Evolutionary conservation across 257 asterid genomes (phyloP).

Genomic region (Gynochthodes officinalis): DNA sequence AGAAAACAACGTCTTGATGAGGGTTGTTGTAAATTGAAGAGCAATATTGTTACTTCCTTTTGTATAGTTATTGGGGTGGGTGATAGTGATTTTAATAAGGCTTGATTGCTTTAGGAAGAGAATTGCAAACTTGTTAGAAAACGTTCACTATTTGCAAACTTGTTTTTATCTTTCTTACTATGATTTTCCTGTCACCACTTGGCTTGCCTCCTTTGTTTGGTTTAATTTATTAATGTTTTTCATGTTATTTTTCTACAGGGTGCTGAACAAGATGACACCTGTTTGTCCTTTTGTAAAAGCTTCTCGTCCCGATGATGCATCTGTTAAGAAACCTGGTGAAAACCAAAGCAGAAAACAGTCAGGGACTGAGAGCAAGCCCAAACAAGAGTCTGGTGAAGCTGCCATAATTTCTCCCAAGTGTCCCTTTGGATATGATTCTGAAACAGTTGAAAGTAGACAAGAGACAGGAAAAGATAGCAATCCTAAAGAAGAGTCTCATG

Average conservation of each 20-base stretch:
- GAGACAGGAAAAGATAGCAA: conserved; percentile 28
- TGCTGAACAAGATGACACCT: conserved; percentile 65
- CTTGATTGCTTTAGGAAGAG: neutral
- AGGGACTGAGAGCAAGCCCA: conserved; percentile 32
- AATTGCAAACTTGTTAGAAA: no score
- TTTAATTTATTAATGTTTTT: neutral
- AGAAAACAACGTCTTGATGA: neutral
- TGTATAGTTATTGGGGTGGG: neutral
- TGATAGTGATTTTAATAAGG: neutral
- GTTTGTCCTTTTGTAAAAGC: conserved; percentile 87
- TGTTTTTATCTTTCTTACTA: neutral
- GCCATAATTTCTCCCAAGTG: conserved; percentile 36
- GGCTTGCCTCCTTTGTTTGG: neutral
- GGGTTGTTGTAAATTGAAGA: neutral
- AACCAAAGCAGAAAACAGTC: conserved; percentile 48
- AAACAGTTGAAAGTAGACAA: conserved; percentile 41
- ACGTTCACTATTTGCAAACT: no score
- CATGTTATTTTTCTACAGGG: conserved; percentile 29
- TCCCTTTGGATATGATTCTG: conserved; percentile 40
- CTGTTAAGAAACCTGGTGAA: conserved; percentile 55
- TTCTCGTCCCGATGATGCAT: conserved; percentile 71
- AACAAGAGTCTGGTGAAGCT: conserved; percentile 39
- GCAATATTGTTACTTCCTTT: neutral
- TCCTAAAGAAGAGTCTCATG: conserved; percentile 43
- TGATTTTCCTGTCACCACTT: neutral